A percentile compares a stretch with the other conserved stretches of the same genome.
phyloP scores from a whole-genome alignment of 441 rosid species.

The Bruguiera hainesii region DNA sequence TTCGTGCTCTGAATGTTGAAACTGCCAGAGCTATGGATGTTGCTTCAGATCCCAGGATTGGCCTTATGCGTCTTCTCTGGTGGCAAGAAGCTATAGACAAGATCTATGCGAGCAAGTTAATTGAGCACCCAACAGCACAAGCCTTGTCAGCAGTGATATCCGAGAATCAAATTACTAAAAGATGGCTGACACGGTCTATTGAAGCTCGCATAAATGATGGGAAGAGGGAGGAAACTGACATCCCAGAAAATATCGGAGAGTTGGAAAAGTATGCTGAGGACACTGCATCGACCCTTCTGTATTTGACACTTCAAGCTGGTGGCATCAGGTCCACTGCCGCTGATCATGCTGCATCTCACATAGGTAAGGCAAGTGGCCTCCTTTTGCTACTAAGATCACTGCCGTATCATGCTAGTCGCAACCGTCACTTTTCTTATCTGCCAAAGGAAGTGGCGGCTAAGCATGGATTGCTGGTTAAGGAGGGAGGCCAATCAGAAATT shows the following conservation, averaged over 20 bases:
- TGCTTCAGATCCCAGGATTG: slow-evolving; percentile 82
- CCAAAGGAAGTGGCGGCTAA: slow-evolving; percentile 62
- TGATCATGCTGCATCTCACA: slow-evolving; percentile 80
- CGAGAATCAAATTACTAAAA: slow-evolving; percentile 59
- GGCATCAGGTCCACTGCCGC: slow-evolving; percentile 65
- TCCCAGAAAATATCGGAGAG: slow-evolving; percentile 62
- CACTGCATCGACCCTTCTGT: slow-evolving; percentile 65
- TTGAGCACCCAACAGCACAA: slow-evolving; percentile 77
- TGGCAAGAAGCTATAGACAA: slow-evolving; percentile 91
- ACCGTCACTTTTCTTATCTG: slow-evolving; percentile 62
- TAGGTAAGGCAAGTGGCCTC: slow-evolving; percentile 89
- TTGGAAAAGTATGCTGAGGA: slow-evolving; percentile 81
- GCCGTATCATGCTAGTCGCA: slow-evolving; percentile 70
- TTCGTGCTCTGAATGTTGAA: slow-evolving; percentile 83
- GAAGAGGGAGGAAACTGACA: slow-evolving; percentile 48
- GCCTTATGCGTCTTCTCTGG: slow-evolving; percentile 87
- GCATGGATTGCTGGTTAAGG: slow-evolving; percentile 61
- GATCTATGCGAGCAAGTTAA: slow-evolving; percentile 53
- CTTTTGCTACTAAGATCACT: slow-evolving; percentile 68
- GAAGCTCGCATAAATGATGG: slow-evolving; percentile 83
- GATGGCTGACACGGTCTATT: slow-evolving; percentile 76
- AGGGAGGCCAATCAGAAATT: slow-evolving; percentile 55
- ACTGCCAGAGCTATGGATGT: slow-evolving; percentile 88
- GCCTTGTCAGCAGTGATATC: slow-evolving; percentile 70
- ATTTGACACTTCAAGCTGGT: slow-evolving; percentile 75